These are phyloP conservation scores for Sideroxylon spinosum DNA, from an alignment of 179 eudicot genomes.

Conservation along the genomic window DNA sequence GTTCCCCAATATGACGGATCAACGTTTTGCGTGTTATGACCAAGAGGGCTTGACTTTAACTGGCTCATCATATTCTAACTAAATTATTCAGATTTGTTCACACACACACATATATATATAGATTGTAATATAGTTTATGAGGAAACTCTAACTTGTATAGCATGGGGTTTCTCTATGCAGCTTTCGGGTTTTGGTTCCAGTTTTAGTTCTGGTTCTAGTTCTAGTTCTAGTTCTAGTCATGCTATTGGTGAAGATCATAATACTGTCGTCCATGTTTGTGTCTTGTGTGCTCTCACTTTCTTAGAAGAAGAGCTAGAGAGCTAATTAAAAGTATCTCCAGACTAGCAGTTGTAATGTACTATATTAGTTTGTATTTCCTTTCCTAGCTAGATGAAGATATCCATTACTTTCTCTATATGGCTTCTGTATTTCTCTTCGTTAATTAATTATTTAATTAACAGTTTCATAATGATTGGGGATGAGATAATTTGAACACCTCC, in stretches of 20 bases:
- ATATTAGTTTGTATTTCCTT: neutral
- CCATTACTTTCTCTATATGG: neutral
- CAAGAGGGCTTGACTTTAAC: slow-evolving; percentile 24
- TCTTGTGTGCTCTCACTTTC: neutral
- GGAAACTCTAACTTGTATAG: neutral
- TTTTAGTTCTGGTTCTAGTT: no score
- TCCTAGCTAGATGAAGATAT: neutral
- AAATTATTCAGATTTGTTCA: slow-evolving; percentile 17
- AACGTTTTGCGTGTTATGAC: slow-evolving; percentile 31
- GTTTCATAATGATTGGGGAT: no score
- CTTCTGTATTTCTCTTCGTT: no score
- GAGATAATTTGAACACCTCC: no score
- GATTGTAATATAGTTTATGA: slow-evolving; percentile 1
- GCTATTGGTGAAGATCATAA: no score
- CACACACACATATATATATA: neutral
- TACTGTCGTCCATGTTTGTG: neutral
- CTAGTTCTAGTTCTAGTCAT: no score
- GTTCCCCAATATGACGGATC: slow-evolving; percentile 30
- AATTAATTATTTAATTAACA: no score
- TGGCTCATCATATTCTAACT: slow-evolving; percentile 25
- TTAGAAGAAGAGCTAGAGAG: no score
- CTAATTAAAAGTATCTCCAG: no score
- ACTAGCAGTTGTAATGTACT: neutral
- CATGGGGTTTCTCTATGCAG: neutral
- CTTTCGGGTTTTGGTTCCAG: no score